phyloP scores from a whole-genome alignment of 2,329 filamentous ascomycete species.

The Colletotrichum chrysophilum region DNA sequence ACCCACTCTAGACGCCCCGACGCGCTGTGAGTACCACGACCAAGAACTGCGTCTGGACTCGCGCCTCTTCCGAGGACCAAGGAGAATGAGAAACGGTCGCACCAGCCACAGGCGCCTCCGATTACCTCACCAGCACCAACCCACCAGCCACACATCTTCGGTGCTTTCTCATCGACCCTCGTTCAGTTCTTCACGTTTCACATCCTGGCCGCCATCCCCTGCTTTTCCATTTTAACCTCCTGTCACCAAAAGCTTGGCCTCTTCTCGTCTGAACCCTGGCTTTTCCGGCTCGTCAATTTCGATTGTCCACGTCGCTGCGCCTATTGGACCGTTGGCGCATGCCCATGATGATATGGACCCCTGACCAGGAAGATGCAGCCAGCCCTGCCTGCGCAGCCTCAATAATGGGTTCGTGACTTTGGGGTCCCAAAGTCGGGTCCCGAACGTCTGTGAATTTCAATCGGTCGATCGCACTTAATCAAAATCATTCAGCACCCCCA shows the following conservation, averaged over 20 bases:
- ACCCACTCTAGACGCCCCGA: neutral
- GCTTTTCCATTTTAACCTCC: slow-evolving; percentile 8
- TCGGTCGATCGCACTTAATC: neutral
- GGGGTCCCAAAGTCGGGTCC: neutral
- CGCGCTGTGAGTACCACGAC: neutral
- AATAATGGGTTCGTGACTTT: neutral
- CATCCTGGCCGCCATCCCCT: neutral
- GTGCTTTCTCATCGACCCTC: neutral
- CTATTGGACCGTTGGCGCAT: neutral
- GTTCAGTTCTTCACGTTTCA: neutral
- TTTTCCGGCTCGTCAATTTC: neutral
- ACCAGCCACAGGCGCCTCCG: neutral
- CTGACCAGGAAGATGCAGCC: neutral
- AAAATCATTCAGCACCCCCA: neutral
- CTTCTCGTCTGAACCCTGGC: slow-evolving; percentile 6
- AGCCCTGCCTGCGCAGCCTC: neutral
- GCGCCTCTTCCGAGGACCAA: neutral
- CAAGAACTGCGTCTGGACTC: neutral
- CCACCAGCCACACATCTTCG: neutral
- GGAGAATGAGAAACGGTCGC: neutral
- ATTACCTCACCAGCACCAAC: neutral
- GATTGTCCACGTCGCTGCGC: neutral
- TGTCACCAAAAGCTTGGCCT: slow-evolving; percentile 21
- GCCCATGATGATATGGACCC: neutral
- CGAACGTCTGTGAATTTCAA: neutral